A percentile compares a stretch with the other conserved stretches of the same genome.
Conservation (phyloP, 306 rosid species). For the Vigna angularis region DNA sequence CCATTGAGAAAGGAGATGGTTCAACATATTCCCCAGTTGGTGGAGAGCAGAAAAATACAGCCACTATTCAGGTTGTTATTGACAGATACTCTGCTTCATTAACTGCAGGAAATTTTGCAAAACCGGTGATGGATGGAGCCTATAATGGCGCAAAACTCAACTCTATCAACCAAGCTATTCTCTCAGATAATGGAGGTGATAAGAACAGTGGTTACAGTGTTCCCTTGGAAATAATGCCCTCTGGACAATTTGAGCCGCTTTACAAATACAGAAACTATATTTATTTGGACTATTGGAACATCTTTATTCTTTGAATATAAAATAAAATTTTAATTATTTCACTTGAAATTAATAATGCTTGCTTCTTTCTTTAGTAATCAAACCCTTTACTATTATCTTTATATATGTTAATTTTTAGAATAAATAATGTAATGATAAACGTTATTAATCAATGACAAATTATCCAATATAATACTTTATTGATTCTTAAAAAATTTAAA, state of each 20-base stretch:
- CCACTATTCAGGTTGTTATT: constrained; percentile 79
- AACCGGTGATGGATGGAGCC: constrained; percentile 93
- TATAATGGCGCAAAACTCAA: constrained; percentile 77
- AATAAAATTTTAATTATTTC: background rate
- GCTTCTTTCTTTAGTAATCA: background rate
- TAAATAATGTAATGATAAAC: background rate
- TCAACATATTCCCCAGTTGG: constrained; percentile 83
- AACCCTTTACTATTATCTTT: background rate
- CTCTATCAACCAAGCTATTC: constrained; percentile 77
- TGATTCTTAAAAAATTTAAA: background rate
- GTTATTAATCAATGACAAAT: background rate
- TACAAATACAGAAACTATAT: constrained; percentile 47
- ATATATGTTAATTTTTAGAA: background rate
- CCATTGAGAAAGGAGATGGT: constrained; percentile 82
- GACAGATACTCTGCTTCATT: constrained; percentile 95
- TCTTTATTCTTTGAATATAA: background rate
- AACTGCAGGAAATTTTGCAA: constrained; percentile 89
- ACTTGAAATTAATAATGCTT: background rate
- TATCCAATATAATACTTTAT: background rate
- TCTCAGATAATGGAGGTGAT: constrained; percentile 68
- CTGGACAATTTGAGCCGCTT: constrained; percentile 95
- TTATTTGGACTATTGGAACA: background rate
- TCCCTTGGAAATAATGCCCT: constrained; percentile 90
- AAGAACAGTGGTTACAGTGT: constrained; percentile 63
- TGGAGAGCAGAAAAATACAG: constrained; percentile 80